A percentile compares a stretch with the other conserved stretches of the same genome.
Evolutionary conservation across 2,329 filamentous ascomycete genomes (phyloP).

Genomic region (Diplodia corticola): DNA sequence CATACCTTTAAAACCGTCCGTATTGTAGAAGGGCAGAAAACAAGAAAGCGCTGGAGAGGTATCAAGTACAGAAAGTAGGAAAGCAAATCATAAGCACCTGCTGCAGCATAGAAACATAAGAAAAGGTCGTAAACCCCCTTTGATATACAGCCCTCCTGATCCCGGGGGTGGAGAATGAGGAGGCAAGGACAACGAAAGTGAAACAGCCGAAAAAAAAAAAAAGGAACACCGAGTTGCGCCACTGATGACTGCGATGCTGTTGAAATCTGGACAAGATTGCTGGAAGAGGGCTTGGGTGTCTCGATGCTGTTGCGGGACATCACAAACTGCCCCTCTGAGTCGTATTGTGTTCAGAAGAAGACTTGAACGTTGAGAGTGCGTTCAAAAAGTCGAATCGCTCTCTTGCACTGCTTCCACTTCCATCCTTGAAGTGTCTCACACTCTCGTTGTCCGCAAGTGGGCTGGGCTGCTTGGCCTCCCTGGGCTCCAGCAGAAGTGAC

Average conservation of each 20-base stretch:
- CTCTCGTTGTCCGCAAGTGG: conserved; percentile 5
- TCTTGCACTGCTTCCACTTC: conserved; percentile 7
- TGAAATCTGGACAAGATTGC: not conserved
- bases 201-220: not conserved
- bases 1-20: conserved; percentile 4
- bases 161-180: not conserved
- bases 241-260: conserved; percentile 6
- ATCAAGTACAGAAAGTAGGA: conserved; percentile 19
- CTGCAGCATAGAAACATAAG: conserved; percentile 17
- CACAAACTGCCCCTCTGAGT: conserved; percentile 10
- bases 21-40: conserved; percentile 11
- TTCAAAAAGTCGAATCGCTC: conserved; percentile 22
- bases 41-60: conserved; percentile 19
- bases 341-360: conserved; percentile 5
- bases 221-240: conserved; percentile 8
- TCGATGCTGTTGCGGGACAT: not conserved
- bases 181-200: not conserved
- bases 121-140: conserved; percentile 13
- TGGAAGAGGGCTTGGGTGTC: not conserved
- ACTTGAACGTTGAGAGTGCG: conserved; percentile 18
- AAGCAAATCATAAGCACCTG: conserved; percentile 17
- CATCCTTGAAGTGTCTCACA: conserved; percentile 1
- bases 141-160: conserved; percentile 1
- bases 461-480: conserved; percentile 49
- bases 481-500: conserved; percentile 79